Evolutionary conservation across 306 rosid genomes (phyloP), one percentile per base, ranked within the genome.

Genomic region (Trichosanthes cucumerina): DNA sequence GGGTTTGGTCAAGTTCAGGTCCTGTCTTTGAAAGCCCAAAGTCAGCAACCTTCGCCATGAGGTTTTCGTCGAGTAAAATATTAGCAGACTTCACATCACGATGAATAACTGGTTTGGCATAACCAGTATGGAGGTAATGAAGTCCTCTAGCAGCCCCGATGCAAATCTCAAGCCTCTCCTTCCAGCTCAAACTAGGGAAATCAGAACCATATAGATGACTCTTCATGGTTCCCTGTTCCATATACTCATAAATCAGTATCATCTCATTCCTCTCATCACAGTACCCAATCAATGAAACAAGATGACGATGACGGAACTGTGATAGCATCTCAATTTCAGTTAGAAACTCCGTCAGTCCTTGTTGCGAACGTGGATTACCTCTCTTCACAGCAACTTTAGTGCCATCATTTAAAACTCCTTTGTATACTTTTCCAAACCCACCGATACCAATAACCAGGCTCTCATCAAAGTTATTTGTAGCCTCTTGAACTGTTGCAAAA

Each of bases 21-120:
- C 97, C 98, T 0, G 92, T 83, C 81, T 91, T 93, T 7, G 98
- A 91, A 53, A 93, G 85, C 57, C 97, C 97, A 10, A 93, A 91
- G 82, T 91, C 98, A 66, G 98, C 96, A 62, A 93, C 98, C 82
- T 91, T 93, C 41, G 98, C 97, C 97, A 91, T 93, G 28, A 93
- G 90, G 77, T 90, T 91, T 83, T 93, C 98, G 19, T 93, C 98
- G 28, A 93, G 93, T 49, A 93, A 86, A 60, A 93, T 93, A 70
- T 90, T 93, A 6, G 98, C 98, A 14, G 98, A 90, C 82, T 93
- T 93, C 76, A 91, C 98, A 4, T 93, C 96, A 0, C 98, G 97
- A 78, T 93, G 97, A 81, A 93, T 93, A 78, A 93, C 91, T 8
- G 96, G 97, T 84, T 90, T 93, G 59, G 96, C 91, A 82, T 91